These are phyloP conservation scores for Nemania sp. DNA, from an alignment of 2,329 filamentous ascomycete species.

Conservation along the genomic window DNA sequence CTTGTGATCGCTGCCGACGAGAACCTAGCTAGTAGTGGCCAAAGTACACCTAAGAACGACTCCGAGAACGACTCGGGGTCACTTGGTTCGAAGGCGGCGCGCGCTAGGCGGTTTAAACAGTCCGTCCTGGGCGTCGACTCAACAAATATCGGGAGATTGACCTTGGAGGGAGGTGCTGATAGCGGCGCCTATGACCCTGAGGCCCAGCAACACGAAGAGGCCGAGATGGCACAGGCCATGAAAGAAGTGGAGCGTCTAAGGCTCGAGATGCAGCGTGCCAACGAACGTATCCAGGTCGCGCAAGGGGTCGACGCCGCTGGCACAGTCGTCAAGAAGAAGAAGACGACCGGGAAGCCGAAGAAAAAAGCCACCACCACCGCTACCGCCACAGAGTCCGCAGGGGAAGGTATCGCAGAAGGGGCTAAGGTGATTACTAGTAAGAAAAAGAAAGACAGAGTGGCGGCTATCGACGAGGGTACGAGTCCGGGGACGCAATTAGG, in stretches of 20 bases:
- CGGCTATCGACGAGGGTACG: conserved; percentile 31
- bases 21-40: conserved; percentile 61
- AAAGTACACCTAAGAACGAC: conserved; percentile 56
- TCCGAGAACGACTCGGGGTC: conserved; percentile 58
- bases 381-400: neutral
- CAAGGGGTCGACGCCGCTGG: conserved; percentile 70
- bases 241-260: conserved; percentile 84
- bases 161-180: conserved; percentile 60
- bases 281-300: conserved; percentile 73
- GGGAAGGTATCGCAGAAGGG: conserved; percentile 9
- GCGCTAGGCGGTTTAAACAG: conserved; percentile 57
- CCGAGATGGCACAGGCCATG: conserved; percentile 86
- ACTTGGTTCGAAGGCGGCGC: conserved; percentile 50
- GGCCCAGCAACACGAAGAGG: conserved; percentile 74
- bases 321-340: conserved; percentile 69
- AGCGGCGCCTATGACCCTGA: conserved; percentile 60
- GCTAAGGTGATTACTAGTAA: conserved; percentile 22
- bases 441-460: conserved; percentile 57
- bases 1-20: conserved; percentile 76
- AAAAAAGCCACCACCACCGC: conserved; percentile 46
- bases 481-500: neutral
- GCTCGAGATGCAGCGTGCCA: conserved; percentile 85
- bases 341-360: conserved; percentile 61
- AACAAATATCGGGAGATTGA: conserved; percentile 75
- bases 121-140: conserved; percentile 84